Evolutionary conservation across 129 eudicot species (phyloP), one percentile per base, ranked within the genome.

Genomic region (Escallonia rubra): DNA sequence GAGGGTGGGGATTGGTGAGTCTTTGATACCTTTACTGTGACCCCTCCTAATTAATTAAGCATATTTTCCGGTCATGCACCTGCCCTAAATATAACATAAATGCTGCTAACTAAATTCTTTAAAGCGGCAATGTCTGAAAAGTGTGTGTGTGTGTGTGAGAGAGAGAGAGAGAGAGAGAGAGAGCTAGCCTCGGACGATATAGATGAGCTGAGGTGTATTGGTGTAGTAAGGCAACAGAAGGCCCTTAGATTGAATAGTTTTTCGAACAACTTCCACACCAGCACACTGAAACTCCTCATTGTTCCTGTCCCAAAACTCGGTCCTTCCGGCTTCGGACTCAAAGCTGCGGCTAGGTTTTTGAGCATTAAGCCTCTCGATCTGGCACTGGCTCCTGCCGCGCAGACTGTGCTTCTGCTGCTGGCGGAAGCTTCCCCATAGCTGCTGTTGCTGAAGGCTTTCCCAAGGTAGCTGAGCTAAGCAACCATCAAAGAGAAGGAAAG

Each of bases 321-420:
- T 70, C 14, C 15, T 16, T 8, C 96, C 96, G 5, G 82, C 89
- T 72, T 88, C 92, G 1, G 81, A 76, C 49, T 59, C 52, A 59
- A 53, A 44, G 43, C 52, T 15, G 0, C 44, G 68, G 59, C 57
- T 72, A 6, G 96, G 89, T 44, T 85, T 74, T 7, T 69, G 76
- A 23, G 89, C 87, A 15, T 23, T 70, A 70, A 88, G 89, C 66
- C 54, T 23, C 48, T 80, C 58, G 13, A 88, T 59, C 60, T 69
- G 69, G 80, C 96, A 88, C 0, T 67, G 74, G 2, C 82, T 72
- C 16, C 46, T 75, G 49, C 74, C 80, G 23, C 83, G 79, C 4
- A 73, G 73, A n/a, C 55, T 66, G 63, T 74, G 78, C 42, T 56
- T 61, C 41, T 51, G 64, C 42, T 70, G 78, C 10, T 57, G 66